These are phyloP conservation scores for Quercus phellos DNA, from an alignment of 331 rosid genomes.

Conservation along the genomic window DNA sequence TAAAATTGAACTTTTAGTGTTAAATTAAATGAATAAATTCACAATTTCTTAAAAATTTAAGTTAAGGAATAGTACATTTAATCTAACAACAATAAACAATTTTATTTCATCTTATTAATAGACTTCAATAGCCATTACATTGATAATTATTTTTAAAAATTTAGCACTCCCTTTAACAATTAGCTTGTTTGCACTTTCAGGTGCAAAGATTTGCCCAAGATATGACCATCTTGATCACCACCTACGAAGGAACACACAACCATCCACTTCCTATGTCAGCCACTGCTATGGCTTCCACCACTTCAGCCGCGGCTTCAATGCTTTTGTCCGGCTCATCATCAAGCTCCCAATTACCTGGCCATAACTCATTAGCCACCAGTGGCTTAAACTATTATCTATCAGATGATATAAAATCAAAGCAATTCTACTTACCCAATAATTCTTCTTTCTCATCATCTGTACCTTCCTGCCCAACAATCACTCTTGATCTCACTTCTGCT, in stretches of 20 bases:
- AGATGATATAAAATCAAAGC: conserved; percentile 47
- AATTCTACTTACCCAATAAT: conserved; percentile 41
- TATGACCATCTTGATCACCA: conserved; percentile 67
- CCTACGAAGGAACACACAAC: conserved; percentile 88
- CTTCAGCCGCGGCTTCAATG: conserved; percentile 92
- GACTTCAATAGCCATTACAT: no score
- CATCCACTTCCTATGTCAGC: conserved; percentile 85
- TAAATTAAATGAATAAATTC: no score
- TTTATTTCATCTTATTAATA: no score
- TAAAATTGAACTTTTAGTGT: no score
- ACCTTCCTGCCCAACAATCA: conserved; percentile 64
- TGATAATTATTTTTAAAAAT: no score
- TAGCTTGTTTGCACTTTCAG: conserved; percentile 29
- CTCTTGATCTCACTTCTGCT: conserved; percentile 79
- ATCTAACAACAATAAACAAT: no score
- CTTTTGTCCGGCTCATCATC: conserved; percentile 80
- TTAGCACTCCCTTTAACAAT: no score
- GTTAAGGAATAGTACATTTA: no score
- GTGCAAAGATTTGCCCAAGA: conserved; percentile 85
- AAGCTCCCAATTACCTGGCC: conserved; percentile 20
- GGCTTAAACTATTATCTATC: conserved; percentile 54
- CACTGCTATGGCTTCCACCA: conserved; percentile 90
- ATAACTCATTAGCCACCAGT: conserved; percentile 18
- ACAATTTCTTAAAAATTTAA: no score
- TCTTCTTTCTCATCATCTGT: conserved; percentile 45